A percentile compares a stretch with the other conserved stretches of the same genome.
These are phyloP conservation scores for Corinectria fuckeliana DNA, from an alignment of 2,329 filamentous ascomycete species.

Conservation along the genomic window DNA sequence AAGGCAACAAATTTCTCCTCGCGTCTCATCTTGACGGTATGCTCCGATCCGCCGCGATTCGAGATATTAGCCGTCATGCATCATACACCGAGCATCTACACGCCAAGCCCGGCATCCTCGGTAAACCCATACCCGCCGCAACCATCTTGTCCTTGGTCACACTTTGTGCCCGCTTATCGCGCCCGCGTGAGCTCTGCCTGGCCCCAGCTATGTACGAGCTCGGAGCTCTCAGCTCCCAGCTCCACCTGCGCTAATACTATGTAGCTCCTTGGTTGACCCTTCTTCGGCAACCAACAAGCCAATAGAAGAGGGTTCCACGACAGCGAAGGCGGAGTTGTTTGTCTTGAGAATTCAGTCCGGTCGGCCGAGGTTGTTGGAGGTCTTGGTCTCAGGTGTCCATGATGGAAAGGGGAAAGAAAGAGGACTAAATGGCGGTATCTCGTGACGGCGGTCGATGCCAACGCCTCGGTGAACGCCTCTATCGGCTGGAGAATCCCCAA, in stretches of 20 bases:
- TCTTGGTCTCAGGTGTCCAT: not conserved
- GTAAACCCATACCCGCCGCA: constrained; percentile 14
- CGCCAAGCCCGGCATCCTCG: constrained; percentile 10
- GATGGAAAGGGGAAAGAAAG: not conserved
- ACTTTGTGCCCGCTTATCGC: constrained; percentile 19
- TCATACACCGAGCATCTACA: not conserved
- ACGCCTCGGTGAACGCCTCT: not conserved
- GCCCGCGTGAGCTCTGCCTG: constrained; percentile 13
- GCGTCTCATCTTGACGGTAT: not conserved
- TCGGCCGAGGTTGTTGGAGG: not conserved
- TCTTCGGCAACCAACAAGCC: constrained; percentile 6
- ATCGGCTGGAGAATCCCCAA: not conserved
- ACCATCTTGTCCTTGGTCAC: not conserved
- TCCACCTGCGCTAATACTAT: constrained; percentile 28
- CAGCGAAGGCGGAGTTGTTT: not conserved
- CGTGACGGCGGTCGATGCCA: not conserved
- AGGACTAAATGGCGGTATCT: not conserved
- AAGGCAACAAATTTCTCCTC: not conserved
- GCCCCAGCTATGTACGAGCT: constrained; percentile 1
- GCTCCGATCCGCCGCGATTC: not conserved
- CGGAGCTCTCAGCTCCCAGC: constrained; percentile 7
- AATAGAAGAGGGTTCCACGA: constrained; percentile 11
- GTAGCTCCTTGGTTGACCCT: constrained; percentile 2
- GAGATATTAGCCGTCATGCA: not conserved
- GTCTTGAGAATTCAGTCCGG: not conserved